Conservation (phyloP, 1,284 basidiomycete species). For the Sphagnurus paluster region DNA sequence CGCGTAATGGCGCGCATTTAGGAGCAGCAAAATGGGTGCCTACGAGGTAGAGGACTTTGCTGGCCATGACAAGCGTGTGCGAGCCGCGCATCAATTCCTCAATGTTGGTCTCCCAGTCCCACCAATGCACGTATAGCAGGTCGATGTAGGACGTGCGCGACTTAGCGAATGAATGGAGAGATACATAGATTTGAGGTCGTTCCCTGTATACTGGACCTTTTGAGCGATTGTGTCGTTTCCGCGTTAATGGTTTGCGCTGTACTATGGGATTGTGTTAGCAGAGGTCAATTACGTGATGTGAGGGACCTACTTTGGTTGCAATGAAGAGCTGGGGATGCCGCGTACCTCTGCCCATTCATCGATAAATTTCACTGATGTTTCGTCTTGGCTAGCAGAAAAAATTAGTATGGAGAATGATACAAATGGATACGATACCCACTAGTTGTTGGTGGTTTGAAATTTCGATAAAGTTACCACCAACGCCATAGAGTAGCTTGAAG, state of each 20-base stretch:
- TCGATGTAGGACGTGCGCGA: constrained; percentile 58
- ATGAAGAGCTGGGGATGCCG: constrained; percentile 50
- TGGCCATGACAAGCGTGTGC: constrained; percentile 42
- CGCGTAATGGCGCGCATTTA: constrained; percentile 43
- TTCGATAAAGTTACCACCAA: constrained; percentile 57
- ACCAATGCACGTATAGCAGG: constrained; percentile 55
- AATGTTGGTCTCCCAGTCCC: constrained; percentile 52
- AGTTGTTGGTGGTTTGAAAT: constrained; percentile 51
- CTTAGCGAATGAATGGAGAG: constrained; percentile 54
- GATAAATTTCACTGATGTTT: constrained; percentile 50
- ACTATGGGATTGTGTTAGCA: too few relatives aligned
- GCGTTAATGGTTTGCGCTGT: constrained; percentile 30
- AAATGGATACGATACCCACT: constrained; percentile 30
- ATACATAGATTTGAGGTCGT: constrained; percentile 46
- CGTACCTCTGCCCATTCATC: constrained; percentile 57
- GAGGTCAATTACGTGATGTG: too few relatives aligned
- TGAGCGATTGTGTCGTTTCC: constrained; percentile 26
- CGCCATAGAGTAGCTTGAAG: constrained; percentile 48
- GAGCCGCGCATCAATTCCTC: constrained; percentile 58
- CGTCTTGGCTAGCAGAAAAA: constrained; percentile 40
- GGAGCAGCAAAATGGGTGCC: constrained; percentile 4
- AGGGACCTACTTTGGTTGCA: constrained; percentile 60
- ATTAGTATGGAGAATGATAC: not conserved
- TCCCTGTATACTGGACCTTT: constrained; percentile 46
- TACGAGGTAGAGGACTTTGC: constrained; percentile 52